A percentile compares a stretch with the other conserved stretches of the same genome.
These are phyloP conservation scores for Rhizopogon sp. DNA, from an alignment of 768 basidiomycete genomes.

Conservation along the genomic window DNA sequence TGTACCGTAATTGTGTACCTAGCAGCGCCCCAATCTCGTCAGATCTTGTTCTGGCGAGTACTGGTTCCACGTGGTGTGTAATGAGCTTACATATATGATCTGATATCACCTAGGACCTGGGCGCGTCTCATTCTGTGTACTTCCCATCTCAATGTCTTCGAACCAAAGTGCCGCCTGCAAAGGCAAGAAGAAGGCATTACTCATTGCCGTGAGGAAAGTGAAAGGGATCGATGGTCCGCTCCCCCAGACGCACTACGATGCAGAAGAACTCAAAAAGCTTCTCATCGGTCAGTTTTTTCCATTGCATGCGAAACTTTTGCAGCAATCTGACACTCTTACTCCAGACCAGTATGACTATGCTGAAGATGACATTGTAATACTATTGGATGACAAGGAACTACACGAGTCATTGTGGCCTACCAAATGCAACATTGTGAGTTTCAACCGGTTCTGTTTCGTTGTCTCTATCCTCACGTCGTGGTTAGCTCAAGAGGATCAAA, in stretches of 20 bases:
- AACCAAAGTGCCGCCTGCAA: neutral
- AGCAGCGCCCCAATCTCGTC: no score
- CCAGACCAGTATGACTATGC: conserved; percentile 35
- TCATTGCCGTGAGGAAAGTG: conserved; percentile 14
- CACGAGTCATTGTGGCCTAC: conserved; percentile 35
- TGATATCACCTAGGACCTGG: no score
- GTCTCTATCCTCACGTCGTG: neutral
- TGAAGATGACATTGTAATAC: conserved; percentile 33
- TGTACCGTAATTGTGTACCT: no score
- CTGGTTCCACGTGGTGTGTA: no score
- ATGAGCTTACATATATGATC: no score
- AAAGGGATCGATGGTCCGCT: conserved; percentile 6
- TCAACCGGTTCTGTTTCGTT: neutral
- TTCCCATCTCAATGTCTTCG: neutral
- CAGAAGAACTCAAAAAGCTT: conserved; percentile 2
- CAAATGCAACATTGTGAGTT: conserved; percentile 37
- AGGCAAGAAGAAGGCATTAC: conserved; percentile 14
- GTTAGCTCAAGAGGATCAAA: conserved; percentile 37
- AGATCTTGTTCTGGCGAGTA: no score
- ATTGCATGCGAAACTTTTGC: neutral
- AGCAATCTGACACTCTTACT: conserved; percentile 1
- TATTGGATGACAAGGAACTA: conserved; percentile 34
- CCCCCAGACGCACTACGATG: conserved; percentile 16
- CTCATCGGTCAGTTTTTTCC: conserved; percentile 13
- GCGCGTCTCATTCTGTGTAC: neutral